phyloP scores from a whole-genome alignment of 73 alveolate species.

The Paraurostyla sp. region DNA sequence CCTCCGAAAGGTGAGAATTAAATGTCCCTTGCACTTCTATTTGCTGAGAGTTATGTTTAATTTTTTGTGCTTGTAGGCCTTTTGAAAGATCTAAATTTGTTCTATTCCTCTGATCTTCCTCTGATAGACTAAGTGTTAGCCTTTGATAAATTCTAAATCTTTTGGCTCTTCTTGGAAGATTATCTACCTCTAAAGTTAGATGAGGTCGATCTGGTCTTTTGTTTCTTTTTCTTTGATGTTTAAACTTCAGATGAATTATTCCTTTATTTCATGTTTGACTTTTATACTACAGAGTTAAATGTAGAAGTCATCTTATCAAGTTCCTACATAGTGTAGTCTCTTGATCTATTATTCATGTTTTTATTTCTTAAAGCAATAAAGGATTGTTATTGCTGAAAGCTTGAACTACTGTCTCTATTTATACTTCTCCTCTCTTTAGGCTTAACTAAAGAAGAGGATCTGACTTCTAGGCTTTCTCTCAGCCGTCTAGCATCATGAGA shows the following conservation, averaged over 20 bases:
- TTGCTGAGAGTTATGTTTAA: too few relatives aligned
- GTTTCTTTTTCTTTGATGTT: too few relatives aligned
- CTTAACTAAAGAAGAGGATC: not conserved
- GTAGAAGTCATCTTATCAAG: slow-evolving; percentile 29
- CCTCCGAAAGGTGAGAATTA: too few relatives aligned
- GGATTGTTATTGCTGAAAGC: not conserved
- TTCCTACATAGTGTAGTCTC: slow-evolving; percentile 50
- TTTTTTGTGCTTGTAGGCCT: too few relatives aligned
- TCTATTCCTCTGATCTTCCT: too few relatives aligned
- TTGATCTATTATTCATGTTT: not conserved
- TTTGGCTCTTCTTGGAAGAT: too few relatives aligned
- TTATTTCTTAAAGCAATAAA: slow-evolving; percentile 20
- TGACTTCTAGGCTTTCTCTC: slow-evolving; percentile 10
- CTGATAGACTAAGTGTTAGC: too few relatives aligned
- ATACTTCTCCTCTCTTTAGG: not conserved
- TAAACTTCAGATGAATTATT: not conserved
- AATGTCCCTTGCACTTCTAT: too few relatives aligned
- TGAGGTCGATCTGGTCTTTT: too few relatives aligned
- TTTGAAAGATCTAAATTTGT: too few relatives aligned
- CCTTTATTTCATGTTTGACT: not conserved
- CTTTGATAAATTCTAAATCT: too few relatives aligned
- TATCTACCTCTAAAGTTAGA: too few relatives aligned
- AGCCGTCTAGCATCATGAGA: not conserved
- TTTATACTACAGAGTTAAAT: not conserved
- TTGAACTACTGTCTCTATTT: not conserved